Evolutionary conservation across 23 red algal genomes (phyloP), one percentile per base, ranked within the genome.

Genomic region (Gracilaria vermiculophylla): DNA sequence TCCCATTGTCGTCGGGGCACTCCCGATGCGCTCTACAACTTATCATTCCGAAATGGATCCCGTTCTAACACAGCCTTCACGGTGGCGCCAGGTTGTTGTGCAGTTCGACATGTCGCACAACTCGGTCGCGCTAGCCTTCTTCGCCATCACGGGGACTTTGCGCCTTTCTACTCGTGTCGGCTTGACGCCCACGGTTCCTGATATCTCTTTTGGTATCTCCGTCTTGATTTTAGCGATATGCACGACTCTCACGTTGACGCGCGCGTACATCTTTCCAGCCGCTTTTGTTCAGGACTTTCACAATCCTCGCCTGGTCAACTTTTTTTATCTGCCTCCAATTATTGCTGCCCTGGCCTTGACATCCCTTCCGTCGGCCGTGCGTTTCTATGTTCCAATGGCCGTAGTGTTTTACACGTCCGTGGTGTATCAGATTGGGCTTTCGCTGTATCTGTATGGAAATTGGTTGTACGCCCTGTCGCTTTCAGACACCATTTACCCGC

Each of bases 21-120:
- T 31, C 58, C 35, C 58, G 7, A 64, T 64, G 29, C 27, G 35
- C 35, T 64, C 58, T 34, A 9, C 2, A 13, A 14, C 12, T 34
- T 28, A 32, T 11, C 35, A 25, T 10, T 1, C 58, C 29, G 21
- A 64, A 7, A 64, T 64, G 58, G 12, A 64, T 35, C 21, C 58
- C 58, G 8, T 15, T 31, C 17, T 28, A 0, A 20, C 40, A 3
- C 67, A n/a, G 37, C 67, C 67, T 20, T 8, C 67, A 20, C 67
- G 45, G 6, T 83, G 79, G 79, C 54, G 60, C 29, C 79, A 49
- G 60, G n/a, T 23, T 16, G 56, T 83, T 5, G 79, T 66, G 28
- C 79, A 83, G 60, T 83, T 53, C 12, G 79, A 67, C 20, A 67
- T 83, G 33, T 66, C 79, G 79, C 79, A 83, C 79, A 69, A 64